A percentile compares a stretch with the other conserved stretches of the same genome.
Conservation (phyloP, 177 flowering plant species). For the Vitis hybrid region DNA sequence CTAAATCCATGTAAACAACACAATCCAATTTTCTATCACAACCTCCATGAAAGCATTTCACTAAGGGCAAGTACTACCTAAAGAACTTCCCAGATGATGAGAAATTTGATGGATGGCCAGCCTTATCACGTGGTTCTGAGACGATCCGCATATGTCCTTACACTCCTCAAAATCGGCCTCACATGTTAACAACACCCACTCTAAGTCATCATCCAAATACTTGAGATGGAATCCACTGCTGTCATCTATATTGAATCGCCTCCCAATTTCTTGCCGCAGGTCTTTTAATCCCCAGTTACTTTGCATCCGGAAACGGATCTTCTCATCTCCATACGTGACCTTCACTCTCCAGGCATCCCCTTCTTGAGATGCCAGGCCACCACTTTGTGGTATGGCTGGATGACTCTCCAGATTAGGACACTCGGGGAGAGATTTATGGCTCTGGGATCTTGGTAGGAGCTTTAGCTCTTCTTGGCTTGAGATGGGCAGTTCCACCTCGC, state of each 20-base stretch:
- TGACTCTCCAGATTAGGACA: constrained; percentile 22
- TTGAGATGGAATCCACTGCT: constrained; percentile 46
- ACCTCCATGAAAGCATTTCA: constrained; percentile 10
- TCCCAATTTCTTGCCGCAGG: constrained; percentile 52
- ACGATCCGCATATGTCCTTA: constrained; percentile 50
- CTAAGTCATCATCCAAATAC: constrained; percentile 89
- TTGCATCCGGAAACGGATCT: constrained; percentile 63
- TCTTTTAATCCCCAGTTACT: constrained; percentile 47
- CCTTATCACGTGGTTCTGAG: constrained; percentile 45
- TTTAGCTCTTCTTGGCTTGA: constrained; percentile 28
- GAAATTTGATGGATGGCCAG: constrained; percentile 41
- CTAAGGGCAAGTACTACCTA: constrained; percentile 33
- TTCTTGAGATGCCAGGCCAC: constrained; percentile 24
- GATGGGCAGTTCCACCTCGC: constrained; percentile 45
- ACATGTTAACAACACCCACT: constrained; percentile 87
- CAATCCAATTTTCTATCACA: not conserved
- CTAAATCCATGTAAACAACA: not conserved
- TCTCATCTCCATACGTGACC: constrained; percentile 67
- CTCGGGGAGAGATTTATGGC: constrained; percentile 40
- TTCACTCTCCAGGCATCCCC: constrained; percentile 44
- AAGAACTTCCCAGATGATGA: constrained; percentile 32
- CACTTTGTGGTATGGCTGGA: constrained; percentile 20
- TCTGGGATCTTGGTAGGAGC: constrained; percentile 47
- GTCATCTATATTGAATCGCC: constrained; percentile 57
- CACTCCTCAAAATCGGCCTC: constrained; percentile 93